Conservation (phyloP, 257 asterid genomes). For the Gentiana dahurica region DNA sequence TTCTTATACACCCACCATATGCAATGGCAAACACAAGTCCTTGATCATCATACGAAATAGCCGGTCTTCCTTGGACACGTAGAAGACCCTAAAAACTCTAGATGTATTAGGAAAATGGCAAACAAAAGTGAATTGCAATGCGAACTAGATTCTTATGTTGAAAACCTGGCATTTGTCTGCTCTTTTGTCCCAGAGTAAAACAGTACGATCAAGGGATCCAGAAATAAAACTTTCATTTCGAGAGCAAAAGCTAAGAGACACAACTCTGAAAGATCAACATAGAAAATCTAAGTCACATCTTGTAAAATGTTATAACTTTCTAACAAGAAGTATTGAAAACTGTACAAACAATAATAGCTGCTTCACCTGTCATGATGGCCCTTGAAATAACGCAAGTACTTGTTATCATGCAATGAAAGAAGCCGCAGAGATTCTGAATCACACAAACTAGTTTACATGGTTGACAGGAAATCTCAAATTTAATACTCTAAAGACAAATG, state of each 20-base stretch:
- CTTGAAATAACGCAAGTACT: constrained; percentile 94
- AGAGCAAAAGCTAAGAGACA: constrained; percentile 78
- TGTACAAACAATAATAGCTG: constrained; percentile 2
- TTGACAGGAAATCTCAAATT: neutral
- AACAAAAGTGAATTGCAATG: constrained; percentile 12
- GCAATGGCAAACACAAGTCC: constrained; percentile 89
- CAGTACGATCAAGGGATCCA: constrained; percentile 88
- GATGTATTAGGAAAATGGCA: constrained; percentile 7
- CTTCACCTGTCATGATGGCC: constrained; percentile 95
- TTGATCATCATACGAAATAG: constrained; percentile 84
- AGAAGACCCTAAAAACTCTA: constrained; percentile 61
- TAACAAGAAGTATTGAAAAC: neutral
- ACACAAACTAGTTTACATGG: constrained; percentile 10
- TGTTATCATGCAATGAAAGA: constrained; percentile 91
- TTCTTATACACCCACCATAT: constrained; percentile 79
- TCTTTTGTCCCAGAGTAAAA: constrained; percentile 97
- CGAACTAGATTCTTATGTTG: constrained; percentile 1
- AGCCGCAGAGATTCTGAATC: constrained; percentile 91
- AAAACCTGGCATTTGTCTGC: constrained; percentile 95
- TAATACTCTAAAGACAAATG: neutral
- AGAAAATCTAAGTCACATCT: constrained; percentile 4
- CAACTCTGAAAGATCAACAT: constrained; percentile 54
- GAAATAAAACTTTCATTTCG: constrained; percentile 82
- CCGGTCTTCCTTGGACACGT: constrained; percentile 96
- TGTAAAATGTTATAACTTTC: neutral